phyloP scores from a whole-genome alignment of 2,329 filamentous ascomycete species.

The Berkeleyomyces rouxiae region DNA sequence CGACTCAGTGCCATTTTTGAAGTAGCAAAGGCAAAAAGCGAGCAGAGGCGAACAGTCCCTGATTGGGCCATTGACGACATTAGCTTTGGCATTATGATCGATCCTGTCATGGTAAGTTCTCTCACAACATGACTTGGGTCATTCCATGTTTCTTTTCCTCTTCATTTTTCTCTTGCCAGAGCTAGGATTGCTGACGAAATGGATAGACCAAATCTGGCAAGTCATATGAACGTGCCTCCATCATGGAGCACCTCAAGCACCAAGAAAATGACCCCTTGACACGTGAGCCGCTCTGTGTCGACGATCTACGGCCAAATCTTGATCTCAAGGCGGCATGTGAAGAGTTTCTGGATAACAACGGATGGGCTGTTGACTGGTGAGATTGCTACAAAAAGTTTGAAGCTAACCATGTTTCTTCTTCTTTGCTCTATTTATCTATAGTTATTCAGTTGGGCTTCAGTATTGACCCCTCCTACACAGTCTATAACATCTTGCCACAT shows the following conservation, averaged over 20 bases:
- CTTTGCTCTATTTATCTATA: neutral
- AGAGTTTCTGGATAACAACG: constrained; percentile 72
- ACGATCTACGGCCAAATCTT: constrained; percentile 67
- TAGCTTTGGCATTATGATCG: constrained; percentile 56
- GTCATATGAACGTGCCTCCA: constrained; percentile 73
- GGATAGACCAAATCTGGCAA: constrained; percentile 62
- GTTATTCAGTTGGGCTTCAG: too few relatives aligned
- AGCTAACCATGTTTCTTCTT: neutral
- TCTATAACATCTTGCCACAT: neutral
- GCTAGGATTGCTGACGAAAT: constrained; percentile 13
- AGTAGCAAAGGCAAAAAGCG: constrained; percentile 26
- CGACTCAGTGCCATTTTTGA: constrained; percentile 35
- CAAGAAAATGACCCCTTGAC: constrained; percentile 69
- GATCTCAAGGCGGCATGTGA: constrained; percentile 66
- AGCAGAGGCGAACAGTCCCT: constrained; percentile 43
- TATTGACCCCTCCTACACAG: constrained; percentile 9
- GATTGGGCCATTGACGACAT: constrained; percentile 68
- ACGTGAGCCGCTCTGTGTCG: constrained; percentile 49
- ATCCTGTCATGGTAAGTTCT: constrained; percentile 41
- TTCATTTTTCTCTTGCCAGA: neutral
- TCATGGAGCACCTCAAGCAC: constrained; percentile 70
- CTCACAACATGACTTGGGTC: neutral
- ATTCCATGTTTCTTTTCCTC: neutral
- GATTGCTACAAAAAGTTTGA: neutral
- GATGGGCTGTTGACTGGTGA: constrained; percentile 86